Evolutionary conservation across 306 rosid genomes (phyloP).

Genomic region (Sicyos edulis): DNA sequence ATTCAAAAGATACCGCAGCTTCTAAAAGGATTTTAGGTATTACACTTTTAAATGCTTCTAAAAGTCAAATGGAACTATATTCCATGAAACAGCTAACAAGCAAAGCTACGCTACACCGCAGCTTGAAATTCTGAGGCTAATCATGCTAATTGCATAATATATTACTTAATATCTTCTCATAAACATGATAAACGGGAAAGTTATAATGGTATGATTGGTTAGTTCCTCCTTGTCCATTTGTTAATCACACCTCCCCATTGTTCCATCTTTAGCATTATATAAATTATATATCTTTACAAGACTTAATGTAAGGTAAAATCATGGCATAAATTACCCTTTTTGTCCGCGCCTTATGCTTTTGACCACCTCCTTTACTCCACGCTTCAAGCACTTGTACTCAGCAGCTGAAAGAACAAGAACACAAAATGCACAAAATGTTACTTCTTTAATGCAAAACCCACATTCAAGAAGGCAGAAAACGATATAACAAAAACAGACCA

Average conservation of each 20-base stretch:
- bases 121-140: background rate
- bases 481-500: background rate
- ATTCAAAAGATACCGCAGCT: no score
- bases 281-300: background rate
- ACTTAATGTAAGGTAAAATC: background rate
- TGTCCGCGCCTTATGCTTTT: slow-evolving; percentile 86
- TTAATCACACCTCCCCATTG: background rate
- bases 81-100: background rate
- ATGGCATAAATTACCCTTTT: slow-evolving; percentile 54
- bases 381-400: slow-evolving; percentile 78
- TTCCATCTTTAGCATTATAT: background rate
- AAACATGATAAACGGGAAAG: no score
- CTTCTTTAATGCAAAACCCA: background rate
- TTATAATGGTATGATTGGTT: no score
- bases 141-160: no score
- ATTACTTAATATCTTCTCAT: no score
- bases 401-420: slow-evolving; percentile 50
- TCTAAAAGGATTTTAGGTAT: no score
- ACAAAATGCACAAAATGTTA: no score
- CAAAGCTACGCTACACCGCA: background rate
- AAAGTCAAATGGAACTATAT: background rate
- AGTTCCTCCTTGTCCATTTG: no score
- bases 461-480: background rate
- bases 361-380: slow-evolving; percentile 95
- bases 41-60: no score